Evolutionary conservation across 768 basidiomycete genomes (phyloP), one percentile per base, ranked within the genome.

Genomic region (Coprinellus aureogranulatus): DNA sequence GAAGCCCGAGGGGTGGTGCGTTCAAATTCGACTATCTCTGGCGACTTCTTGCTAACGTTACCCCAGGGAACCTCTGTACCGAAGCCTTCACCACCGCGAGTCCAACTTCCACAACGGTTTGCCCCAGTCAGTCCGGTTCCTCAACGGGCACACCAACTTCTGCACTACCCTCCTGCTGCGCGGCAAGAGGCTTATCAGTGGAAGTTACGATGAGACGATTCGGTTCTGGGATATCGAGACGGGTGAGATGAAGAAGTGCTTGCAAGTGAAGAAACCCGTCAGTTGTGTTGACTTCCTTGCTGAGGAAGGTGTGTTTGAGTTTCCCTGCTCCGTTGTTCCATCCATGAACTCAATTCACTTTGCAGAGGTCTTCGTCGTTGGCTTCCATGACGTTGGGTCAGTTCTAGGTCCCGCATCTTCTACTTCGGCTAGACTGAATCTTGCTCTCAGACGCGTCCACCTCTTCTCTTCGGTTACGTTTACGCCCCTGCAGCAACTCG

Each of bases 131-230:
- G 78, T 94, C 51, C 76, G 86, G 20, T 89, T 95, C 79, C 77
- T 95, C 59, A 82, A 78, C 42, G 92, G 91, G 0, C 94, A 96
- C 65, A 91, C 88, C 12, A 90, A 88, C 65, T 94, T 93, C 69
- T 92, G 91, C 61, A 95, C 93, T 1, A 90, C 89, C 0, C 75
- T 95, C 9, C 75, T 90, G 9, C 68, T 94, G 28, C 77, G 87
- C 70, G 90, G 89, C 18, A 88, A 92, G 64, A 77, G 88, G 9
- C 76, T 96, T 41, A 92, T 96, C 61, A 92, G 89, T 61, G 94
- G 94, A 16, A 90, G 89, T 26, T 94, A 94, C 65, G 93, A 95
- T 55, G 93, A 94, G 70, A 92, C 90, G 1, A 94, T 96, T 59
- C 80, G 93, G 12, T 91, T 96, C 71, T 96, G 93, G 94, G 90